A percentile compares a stretch with the other conserved stretches of the same genome.
These are phyloP conservation scores for Phytophthora podocarpi DNA, from an alignment of 352 stramenopile species.

Conservation along the genomic window DNA sequence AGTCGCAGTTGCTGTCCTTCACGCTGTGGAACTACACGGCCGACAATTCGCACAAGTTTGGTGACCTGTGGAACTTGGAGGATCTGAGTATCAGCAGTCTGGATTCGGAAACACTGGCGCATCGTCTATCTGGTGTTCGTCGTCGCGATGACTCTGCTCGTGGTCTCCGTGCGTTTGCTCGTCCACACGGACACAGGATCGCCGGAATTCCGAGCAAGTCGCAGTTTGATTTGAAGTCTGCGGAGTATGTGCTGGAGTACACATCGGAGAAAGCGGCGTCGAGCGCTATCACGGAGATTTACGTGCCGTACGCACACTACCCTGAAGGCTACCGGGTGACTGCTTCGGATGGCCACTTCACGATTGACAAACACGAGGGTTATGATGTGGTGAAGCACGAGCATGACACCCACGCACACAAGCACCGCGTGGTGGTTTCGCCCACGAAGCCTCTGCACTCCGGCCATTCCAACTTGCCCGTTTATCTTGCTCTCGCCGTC, in stretches of 20 bases:
- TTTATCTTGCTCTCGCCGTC: conserved; percentile 25
- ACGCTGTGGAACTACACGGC: conserved; percentile 90
- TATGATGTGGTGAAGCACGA: conserved; percentile 48
- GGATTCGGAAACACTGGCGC: conserved; percentile 26
- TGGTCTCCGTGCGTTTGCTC: conserved; percentile 59
- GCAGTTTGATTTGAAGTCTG: conserved; percentile 43
- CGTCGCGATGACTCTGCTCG: conserved; percentile 43
- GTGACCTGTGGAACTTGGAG: conserved; percentile 84
- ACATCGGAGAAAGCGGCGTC: conserved; percentile 15
- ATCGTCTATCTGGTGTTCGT: conserved; percentile 34
- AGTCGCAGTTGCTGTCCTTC: conserved; percentile 73
- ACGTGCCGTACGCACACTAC: conserved; percentile 39
- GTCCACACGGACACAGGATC: conserved; percentile 64
- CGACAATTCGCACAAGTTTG: conserved; percentile 71
- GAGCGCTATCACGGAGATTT: conserved; percentile 29
- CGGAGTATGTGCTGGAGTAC: conserved; percentile 62
- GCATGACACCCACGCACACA: conserved; percentile 29
- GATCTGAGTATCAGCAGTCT: conserved; percentile 82
- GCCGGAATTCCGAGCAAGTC: conserved; percentile 62
- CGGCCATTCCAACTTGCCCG: conserved; percentile 18
- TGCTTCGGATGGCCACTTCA: conserved; percentile 32
- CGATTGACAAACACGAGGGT: conserved; percentile 39
- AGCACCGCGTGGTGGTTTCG: conserved; percentile 39
- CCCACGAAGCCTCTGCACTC: conserved; percentile 9
- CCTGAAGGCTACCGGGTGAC: conserved; percentile 35